phyloP scores from a whole-genome alignment of 2,329 filamentous ascomycete genomes.

The Sordariomycetes sp. region DNA sequence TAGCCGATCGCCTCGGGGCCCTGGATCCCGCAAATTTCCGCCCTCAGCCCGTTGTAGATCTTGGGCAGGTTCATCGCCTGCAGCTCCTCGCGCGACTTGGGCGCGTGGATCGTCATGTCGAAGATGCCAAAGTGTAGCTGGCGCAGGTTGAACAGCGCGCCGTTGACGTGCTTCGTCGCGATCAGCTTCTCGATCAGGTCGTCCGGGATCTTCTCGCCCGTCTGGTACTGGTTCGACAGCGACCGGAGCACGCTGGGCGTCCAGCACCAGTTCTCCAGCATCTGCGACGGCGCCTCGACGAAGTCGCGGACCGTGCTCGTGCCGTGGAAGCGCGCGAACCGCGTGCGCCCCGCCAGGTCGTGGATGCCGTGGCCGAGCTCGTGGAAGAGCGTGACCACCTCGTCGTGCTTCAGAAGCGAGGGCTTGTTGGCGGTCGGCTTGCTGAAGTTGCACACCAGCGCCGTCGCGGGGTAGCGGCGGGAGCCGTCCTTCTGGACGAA shows the following conservation, averaged over 20 bases:
- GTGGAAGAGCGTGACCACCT: conserved; percentile 76
- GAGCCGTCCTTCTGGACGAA: conserved; percentile 57
- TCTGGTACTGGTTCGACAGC: conserved; percentile 65
- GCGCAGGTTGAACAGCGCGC: conserved; percentile 65
- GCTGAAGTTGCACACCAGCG: conserved; percentile 77
- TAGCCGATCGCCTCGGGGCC: conserved; percentile 59
- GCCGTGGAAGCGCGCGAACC: conserved; percentile 57
- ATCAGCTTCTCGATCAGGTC: conserved; percentile 66
- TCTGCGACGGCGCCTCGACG: conserved; percentile 61
- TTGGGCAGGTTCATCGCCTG: conserved; percentile 53
- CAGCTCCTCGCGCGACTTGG: conserved; percentile 56
- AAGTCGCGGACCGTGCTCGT: conserved; percentile 58
- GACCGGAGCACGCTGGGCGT: conserved; percentile 51
- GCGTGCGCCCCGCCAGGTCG: conserved; percentile 52
- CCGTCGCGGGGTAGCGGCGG: conserved; percentile 65
- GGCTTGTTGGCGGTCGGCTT: conserved; percentile 70
- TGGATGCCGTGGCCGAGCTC: conserved; percentile 64
- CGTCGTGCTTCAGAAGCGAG: conserved; percentile 70
- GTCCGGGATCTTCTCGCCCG: conserved; percentile 59
- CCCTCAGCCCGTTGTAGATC: conserved; percentile 63
- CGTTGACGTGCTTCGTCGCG: conserved; percentile 71
- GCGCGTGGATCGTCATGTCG: conserved; percentile 72
- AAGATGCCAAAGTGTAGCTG: conserved; percentile 76
- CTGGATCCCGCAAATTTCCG: conserved; percentile 61
- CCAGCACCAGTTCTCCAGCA: conserved; percentile 73